These are phyloP conservation scores for Eucalyptus curtisii DNA, from an alignment of 345 rosid genomes.

Conservation along the genomic window DNA sequence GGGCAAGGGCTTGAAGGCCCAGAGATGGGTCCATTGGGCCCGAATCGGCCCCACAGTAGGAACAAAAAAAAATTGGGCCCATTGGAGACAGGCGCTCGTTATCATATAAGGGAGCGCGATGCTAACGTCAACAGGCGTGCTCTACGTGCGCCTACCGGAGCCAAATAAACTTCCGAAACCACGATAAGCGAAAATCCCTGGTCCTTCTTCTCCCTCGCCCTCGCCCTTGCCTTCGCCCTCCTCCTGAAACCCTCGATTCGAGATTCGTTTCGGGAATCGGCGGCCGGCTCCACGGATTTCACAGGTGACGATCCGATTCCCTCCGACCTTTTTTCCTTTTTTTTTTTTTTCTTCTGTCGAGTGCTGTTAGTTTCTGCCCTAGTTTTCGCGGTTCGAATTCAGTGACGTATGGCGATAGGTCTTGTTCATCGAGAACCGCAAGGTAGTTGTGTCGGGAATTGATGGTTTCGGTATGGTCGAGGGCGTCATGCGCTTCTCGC, in stretches of 20 bases:
- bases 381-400: not conserved
- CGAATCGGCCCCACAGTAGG: not conserved
- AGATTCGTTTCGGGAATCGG: not conserved
- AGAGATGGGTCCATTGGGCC: not conserved
- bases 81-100: not conserved
- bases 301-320: not conserved
- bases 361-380: not conserved
- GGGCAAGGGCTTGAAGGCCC: not conserved
- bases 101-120: not conserved
- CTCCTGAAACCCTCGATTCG: not conserved
- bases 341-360: not conserved
- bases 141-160: not conserved
- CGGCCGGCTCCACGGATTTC: not conserved
- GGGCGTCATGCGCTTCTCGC: not conserved
- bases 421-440: not conserved
- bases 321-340: not conserved
- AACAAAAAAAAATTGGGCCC: not conserved
- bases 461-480: not conserved
- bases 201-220: not conserved
- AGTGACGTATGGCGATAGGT: not conserved
- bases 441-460: not conserved
- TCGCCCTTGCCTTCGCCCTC: not conserved
- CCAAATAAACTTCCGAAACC: not conserved
- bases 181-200: not conserved
- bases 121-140: not conserved